Evolutionary conservation across 2,329 filamentous ascomycete genomes (phyloP).

Genomic region (Plectosphaerella cucumerina): DNA sequence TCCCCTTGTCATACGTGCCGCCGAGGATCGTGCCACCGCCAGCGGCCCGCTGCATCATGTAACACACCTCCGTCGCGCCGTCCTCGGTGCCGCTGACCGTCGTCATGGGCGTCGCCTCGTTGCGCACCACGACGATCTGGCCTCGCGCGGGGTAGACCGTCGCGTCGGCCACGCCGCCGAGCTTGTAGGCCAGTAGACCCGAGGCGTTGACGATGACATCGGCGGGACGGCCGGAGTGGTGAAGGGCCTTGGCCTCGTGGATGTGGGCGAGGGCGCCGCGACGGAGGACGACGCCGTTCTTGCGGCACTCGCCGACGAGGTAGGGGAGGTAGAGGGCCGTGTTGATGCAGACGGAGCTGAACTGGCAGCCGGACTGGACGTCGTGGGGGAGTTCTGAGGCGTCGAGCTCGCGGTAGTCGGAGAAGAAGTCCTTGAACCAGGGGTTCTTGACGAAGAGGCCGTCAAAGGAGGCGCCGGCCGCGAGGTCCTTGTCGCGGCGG

Average conservation of each 20-base stretch:
- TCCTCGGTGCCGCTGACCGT: slow-evolving; percentile 70
- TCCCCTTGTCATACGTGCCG: slow-evolving; percentile 76
- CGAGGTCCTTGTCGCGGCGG: slow-evolving; percentile 55
- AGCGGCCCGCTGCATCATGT: slow-evolving; percentile 77
- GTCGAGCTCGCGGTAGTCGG: slow-evolving; percentile 63
- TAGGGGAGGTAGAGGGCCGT: slow-evolving; percentile 68
- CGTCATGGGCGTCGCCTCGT: slow-evolving; percentile 68
- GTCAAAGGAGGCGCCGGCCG: slow-evolving; percentile 62
- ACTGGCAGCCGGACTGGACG: slow-evolving; percentile 52
- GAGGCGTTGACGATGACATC: slow-evolving; percentile 68
- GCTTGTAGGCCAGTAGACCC: slow-evolving; percentile 58
- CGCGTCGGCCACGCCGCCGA: slow-evolving; percentile 64
- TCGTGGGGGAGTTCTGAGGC: slow-evolving; percentile 55
- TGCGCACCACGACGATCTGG: slow-evolving; percentile 76
- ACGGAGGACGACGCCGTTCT: slow-evolving; percentile 53
- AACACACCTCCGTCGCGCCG: slow-evolving; percentile 66
- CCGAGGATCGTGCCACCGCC: slow-evolving; percentile 82
- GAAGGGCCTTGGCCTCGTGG: slow-evolving; percentile 50
- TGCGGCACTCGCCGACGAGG: slow-evolving; percentile 62
- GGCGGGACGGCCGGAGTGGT: slow-evolving; percentile 54
- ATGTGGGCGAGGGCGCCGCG: slow-evolving; percentile 54
- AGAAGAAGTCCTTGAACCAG: slow-evolving; percentile 70
- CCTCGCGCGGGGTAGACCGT: slow-evolving; percentile 62
- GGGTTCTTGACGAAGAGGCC: slow-evolving; percentile 62
- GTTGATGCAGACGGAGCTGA: slow-evolving; percentile 71